A percentile compares a stretch with the other conserved stretches of the same genome.
Conservation (phyloP, 345 rosid genomes). For the Trapa incisa region DNA sequence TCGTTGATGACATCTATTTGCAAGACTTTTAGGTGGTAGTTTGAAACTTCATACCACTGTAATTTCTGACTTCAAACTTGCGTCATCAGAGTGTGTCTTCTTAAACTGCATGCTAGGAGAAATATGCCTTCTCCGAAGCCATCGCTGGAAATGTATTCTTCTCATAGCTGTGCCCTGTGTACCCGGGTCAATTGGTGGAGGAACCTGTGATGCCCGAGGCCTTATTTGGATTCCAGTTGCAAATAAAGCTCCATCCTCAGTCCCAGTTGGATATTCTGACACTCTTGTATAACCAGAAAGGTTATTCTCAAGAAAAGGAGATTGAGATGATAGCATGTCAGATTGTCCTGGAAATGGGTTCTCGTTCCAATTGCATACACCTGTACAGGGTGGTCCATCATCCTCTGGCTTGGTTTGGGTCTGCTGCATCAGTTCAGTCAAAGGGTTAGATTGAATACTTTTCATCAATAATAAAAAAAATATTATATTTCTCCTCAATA, state of each 20-base stretch:
- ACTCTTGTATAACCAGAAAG: neutral
- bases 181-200: conserved; percentile 2
- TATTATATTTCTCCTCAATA: neutral
- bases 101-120: neutral
- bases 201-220: conserved; percentile 22
- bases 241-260: conserved; percentile 9
- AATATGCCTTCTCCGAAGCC: conserved; percentile 9
- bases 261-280: conserved; percentile 6
- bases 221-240: conserved; percentile 35
- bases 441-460: neutral
- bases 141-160: conserved; percentile 41
- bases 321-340: conserved; percentile 7
- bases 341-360: neutral
- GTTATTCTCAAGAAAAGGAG: conserved; percentile 9
- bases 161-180: conserved; percentile 45
- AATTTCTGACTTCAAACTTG: conserved; percentile 1
- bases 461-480: no score
- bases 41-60: conserved; percentile 8
- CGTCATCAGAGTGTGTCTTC: conserved; percentile 9
- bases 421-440: conserved; percentile 3
- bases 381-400: neutral
- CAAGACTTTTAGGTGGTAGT: neutral
- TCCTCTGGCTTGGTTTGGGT: neutral
- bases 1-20: neutral
- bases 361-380: neutral